These are phyloP conservation scores for Rosellinia necatrix DNA, from an alignment of 2,329 filamentous ascomycete species.

Conservation along the genomic window DNA sequence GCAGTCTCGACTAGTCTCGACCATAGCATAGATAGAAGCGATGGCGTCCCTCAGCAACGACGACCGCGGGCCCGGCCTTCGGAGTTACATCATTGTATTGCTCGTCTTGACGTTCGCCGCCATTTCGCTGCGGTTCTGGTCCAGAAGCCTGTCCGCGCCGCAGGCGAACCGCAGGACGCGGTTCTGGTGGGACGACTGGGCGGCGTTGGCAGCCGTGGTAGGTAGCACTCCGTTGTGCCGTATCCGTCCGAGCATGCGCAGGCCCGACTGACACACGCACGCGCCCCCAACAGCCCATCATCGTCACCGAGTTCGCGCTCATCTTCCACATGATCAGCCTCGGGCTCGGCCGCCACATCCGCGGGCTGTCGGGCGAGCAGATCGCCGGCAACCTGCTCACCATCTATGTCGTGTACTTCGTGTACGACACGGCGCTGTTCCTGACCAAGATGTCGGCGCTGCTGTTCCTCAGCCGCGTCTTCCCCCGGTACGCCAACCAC, in stretches of 20 bases:
- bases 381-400: neutral
- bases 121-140: slow-evolving; percentile 9
- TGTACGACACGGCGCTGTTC: neutral
- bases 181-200: slow-evolving; percentile 27
- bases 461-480: neutral
- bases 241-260: too few relatives aligned
- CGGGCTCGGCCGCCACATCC: slow-evolving; percentile 7
- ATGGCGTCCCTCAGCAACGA: too few relatives aligned
- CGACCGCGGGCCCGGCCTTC: slow-evolving; percentile 5
- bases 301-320: slow-evolving; percentile 1
- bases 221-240: too few relatives aligned
- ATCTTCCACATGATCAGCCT: slow-evolving; percentile 1
- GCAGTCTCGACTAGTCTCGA: too few relatives aligned
- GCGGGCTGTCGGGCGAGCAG: neutral
- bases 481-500: neutral
- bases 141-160: neutral
- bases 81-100: slow-evolving; percentile 5
- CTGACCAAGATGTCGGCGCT: neutral
- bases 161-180: neutral
- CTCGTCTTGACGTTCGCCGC: neutral
- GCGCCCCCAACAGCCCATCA: too few relatives aligned
- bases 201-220: slow-evolving; percentile 16
- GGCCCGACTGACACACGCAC: too few relatives aligned
- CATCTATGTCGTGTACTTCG: neutral
- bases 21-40: too few relatives aligned